A percentile compares a stretch with the other conserved stretches of the same genome.
These are phyloP conservation scores for Diaporthe capsici DNA, from an alignment of 2,329 filamentous ascomycete species.

Conservation along the genomic window DNA sequence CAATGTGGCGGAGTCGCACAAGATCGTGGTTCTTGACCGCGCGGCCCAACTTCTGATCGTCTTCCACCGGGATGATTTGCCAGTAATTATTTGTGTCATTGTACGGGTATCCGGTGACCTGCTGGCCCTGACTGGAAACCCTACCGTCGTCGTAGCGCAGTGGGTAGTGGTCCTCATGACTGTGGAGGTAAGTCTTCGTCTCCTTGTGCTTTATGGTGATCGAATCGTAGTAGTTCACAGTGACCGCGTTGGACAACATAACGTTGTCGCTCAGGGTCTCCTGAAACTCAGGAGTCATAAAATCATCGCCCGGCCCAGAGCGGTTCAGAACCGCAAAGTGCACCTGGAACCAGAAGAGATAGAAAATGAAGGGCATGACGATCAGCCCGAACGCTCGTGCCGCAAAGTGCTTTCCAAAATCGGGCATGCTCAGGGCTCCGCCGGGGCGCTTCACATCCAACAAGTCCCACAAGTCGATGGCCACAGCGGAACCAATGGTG, in stretches of 20 bases:
- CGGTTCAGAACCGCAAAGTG: slow-evolving; percentile 91
- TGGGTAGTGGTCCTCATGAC: slow-evolving; percentile 89
- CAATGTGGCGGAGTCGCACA: slow-evolving; percentile 87
- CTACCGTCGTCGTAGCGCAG: slow-evolving; percentile 97
- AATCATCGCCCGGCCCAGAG: slow-evolving; percentile 96
- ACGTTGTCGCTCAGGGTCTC: slow-evolving; percentile 95
- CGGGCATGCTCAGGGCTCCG: slow-evolving; percentile 82
- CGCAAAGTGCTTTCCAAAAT: slow-evolving; percentile 90
- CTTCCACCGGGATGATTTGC: slow-evolving; percentile 84
- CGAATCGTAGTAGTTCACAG: slow-evolving; percentile 90
- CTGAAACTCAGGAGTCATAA: slow-evolving; percentile 99
- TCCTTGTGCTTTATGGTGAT: slow-evolving; percentile 96
- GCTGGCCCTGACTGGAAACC: slow-evolving; percentile 97
- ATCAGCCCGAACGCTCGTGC: slow-evolving; percentile 91
- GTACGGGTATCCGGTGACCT: slow-evolving; percentile 97
- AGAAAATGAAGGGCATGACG: slow-evolving; percentile 94
- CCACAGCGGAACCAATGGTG: slow-evolving; percentile 93
- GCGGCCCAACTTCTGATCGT: slow-evolving; percentile 70
- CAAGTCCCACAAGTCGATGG: slow-evolving; percentile 95
- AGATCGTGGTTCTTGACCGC: slow-evolving; percentile 86
- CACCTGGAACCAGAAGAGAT: slow-evolving; percentile 99
- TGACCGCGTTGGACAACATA: slow-evolving; percentile 88
- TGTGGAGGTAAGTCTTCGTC: slow-evolving; percentile 96
- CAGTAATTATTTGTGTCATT: slow-evolving; percentile 99
- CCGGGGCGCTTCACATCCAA: slow-evolving; percentile 88